Base-by-base conservation (phyloP, 371 early-diverging fungal species). In the Mucor velutinosus region DNA sequence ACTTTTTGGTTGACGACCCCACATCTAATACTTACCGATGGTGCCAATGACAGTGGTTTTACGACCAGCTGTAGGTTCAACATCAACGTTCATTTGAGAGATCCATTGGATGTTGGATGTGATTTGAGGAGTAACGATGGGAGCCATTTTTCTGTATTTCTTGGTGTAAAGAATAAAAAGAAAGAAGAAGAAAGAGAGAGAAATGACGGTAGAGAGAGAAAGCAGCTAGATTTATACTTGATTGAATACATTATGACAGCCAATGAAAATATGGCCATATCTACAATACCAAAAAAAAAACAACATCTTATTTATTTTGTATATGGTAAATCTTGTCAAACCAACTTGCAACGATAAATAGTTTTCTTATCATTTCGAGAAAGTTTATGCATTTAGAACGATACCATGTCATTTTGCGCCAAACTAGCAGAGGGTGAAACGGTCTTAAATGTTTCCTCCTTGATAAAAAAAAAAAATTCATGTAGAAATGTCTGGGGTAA, bases 71-170 rank as follows among this genome's bases (percentile, higher is more conserved):
- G 72, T 75, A 14, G 89, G 87, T 65, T 88, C 88, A 55, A 85
- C 69, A 68, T 85, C 86, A 65, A 92, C 88, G 55, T 85, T 80
- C 69, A 94, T 81, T 55, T 87, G 77, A 41, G 93, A 77, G 51
- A 93, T 79, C 95, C 95, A 94, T 76, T 90, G 85, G 37, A 94
- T 83, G 74, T 86, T 89, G 66, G 84, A 81, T 12, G 81, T 72
- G 51, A 75, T 69, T 63, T 76, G 70, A 21, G 77, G 77, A 32
- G 73, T 75, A 53, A 72, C 23, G 41, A 59, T 14, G 53, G 65
- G 65, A 23, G 66, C 53, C 62, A 58, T 64, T 33, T 45, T 71
- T 14, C 17, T 21, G 15, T 37, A 37, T 12, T n/a, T 45, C n/a
- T 39, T 27, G 10, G 7, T 12, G 10, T 15, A 32, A 32, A 56